A percentile compares a stretch with the other conserved stretches of the same genome.
phyloP scores from a whole-genome alignment of 2,329 filamentous ascomycete species.

The Aspergillus oerlinghausenensis region DNA sequence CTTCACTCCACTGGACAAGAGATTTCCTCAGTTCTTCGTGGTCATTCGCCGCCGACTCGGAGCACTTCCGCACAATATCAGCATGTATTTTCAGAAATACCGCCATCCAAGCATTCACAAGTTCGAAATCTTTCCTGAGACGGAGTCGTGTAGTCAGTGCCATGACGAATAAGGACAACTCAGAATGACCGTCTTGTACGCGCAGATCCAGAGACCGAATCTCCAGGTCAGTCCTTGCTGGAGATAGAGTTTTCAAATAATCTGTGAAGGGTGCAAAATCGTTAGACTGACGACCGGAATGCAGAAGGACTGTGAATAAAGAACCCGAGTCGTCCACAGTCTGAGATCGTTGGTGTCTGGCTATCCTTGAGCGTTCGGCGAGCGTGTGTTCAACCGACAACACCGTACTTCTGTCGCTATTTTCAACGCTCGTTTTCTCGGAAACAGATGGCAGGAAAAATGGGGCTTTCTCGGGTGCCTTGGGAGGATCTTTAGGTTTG shows the following conservation, averaged over 20 bases:
- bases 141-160: constrained; percentile 69
- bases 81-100: constrained; percentile 81
- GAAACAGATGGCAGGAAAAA: constrained; percentile 71
- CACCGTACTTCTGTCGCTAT: constrained; percentile 26
- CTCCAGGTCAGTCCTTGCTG: constrained; percentile 83
- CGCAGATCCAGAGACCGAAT: constrained; percentile 67
- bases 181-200: constrained; percentile 51
- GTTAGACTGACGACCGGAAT: constrained; percentile 43
- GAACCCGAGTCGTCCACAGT: constrained; percentile 26
- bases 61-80: constrained; percentile 49
- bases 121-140: constrained; percentile 77
- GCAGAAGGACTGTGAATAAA: constrained; percentile 48
- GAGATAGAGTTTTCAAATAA: constrained; percentile 74
- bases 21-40: constrained; percentile 50
- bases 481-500: constrained; percentile 86
- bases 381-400: constrained; percentile 31
- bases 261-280: constrained; percentile 67
- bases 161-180: constrained; percentile 74
- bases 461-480: constrained; percentile 86
- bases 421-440: constrained; percentile 26
- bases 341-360: constrained; percentile 56
- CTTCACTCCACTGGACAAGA: constrained; percentile 64
- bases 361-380: constrained; percentile 61
- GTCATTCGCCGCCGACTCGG: constrained; percentile 44
- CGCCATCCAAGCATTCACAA: constrained; percentile 95